Base-by-base conservation (phyloP, 2,329 filamentous ascomycete genomes). In the Rhynchosporium secalis region DNA sequence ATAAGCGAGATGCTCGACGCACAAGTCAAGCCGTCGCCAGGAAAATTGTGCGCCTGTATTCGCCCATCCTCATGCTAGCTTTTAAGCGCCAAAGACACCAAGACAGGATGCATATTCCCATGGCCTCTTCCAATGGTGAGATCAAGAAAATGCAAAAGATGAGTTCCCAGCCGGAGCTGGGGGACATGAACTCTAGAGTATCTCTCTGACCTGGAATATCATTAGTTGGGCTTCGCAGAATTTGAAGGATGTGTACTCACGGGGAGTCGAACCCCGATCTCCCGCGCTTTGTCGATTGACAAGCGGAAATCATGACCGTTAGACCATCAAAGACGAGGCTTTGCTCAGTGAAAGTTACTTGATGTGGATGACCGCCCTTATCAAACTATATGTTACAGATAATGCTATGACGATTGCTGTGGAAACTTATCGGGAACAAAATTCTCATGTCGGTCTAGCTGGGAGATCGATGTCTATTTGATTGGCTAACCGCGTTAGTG, bases 301-400 rank as follows among this genome's bases (percentile, higher is more conserved):
- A 74, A 74, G 73, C 73, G 72, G 73, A 74, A 74, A 74, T 75
- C 73, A 74, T 74, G 65, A 74, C 73, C 71, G 70, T 73, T 74
- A 74, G 72, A 74, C 71, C 72, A 74, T 74, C 69, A 71, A 70
- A 71, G 70, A 72, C 61, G 33, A 40, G 36, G 45, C 51, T 58
- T 36, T 40, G 45, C 13, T 20, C 20, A 36, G 33, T 36, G 33
- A 36, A 36, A 41, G 56, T n/a, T 51, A 12, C 43, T 51, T 52
- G 26, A 38, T 56, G 33, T 20, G 3, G 6, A 20, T 1, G 4
- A 20, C 20, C 1, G 0, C 3, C 1, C 31, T 56, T 36, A 45
- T 56, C 3, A 12, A 0, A 3, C 1, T 36, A 56, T 3, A 45
- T 46, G n/a, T 12, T 6, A 15, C 1, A 28, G 4, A 5, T 41